phyloP scores from a whole-genome alignment of 371 early-diverging fungal species.

The Apophysomyces trapeziformis region DNA sequence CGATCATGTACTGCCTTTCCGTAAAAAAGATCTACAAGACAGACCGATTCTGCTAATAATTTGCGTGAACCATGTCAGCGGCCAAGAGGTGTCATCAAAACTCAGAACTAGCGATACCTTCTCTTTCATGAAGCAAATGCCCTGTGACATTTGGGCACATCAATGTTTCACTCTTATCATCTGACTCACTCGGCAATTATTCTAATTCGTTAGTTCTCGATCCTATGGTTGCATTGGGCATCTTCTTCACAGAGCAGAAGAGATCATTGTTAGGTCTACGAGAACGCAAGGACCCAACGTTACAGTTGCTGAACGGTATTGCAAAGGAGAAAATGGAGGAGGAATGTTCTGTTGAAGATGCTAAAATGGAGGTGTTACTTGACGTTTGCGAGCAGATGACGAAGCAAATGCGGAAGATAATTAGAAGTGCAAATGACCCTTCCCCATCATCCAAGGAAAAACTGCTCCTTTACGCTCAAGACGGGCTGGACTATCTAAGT shows the following conservation, averaged over 20 bases:
- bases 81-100: not conserved
- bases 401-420: too few species aligned
- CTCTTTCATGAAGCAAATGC: not conserved
- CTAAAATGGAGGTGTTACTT: too few species aligned
- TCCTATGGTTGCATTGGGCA: constrained; percentile 8
- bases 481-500: too few species aligned
- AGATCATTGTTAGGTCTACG: not conserved
- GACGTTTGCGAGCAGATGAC: too few species aligned
- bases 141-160: constrained; percentile 7
- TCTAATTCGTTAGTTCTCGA: not conserved
- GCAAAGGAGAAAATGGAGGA: too few species aligned
- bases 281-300: not conserved
- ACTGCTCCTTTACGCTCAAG: too few species aligned
- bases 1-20: constrained; percentile 10
- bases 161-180: constrained; percentile 3
- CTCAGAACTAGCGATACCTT: not conserved
- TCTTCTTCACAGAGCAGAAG: constrained; percentile 12
- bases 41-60: constrained; percentile 1
- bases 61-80: constrained; percentile 1
- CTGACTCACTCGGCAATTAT: constrained; percentile 2
- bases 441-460: too few species aligned
- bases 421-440: too few species aligned
- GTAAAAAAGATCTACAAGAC: not conserved
- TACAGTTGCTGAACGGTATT: not conserved
- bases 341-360: too few species aligned